A percentile compares a stretch with the other conserved stretches of the same genome.
phyloP scores from a whole-genome alignment of 2,329 filamentous ascomycete genomes.

The Botrytis fragariae region DNA sequence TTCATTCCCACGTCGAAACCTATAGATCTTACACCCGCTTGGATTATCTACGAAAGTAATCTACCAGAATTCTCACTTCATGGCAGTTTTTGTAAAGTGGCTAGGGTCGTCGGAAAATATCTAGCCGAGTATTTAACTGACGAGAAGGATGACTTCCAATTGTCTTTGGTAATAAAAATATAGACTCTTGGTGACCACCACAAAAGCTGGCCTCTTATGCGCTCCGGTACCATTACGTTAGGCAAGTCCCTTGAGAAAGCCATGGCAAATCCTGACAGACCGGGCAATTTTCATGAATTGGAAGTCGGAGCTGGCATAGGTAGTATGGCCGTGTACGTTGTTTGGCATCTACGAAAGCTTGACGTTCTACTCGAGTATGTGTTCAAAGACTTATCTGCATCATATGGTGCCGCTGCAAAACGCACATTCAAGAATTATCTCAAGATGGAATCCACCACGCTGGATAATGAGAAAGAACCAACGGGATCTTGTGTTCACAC shows the following conservation, averaged over 20 bases:
- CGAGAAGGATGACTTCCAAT: constrained; percentile 28
- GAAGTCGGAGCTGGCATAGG: neutral
- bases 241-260: neutral
- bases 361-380: rapidly evolving
- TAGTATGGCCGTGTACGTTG: too few species aligned
- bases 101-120: constrained; percentile 25
- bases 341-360: too few species aligned
- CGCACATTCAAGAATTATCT: neutral
- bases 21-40: constrained; percentile 20
- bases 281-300: neutral
- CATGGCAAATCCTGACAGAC: neutral
- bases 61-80: constrained; percentile 39
- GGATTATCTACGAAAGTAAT: constrained; percentile 34
- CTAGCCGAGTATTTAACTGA: constrained; percentile 31
- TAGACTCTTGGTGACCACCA: neutral
- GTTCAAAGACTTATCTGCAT: neutral
- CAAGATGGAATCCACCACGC: neutral
- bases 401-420: neutral
- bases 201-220: neutral
- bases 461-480: neutral
- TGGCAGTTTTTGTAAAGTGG: constrained; percentile 27
- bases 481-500: neutral
- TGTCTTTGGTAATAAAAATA: constrained; percentile 29
- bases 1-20: constrained; percentile 23
- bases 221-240: neutral